Evolutionary conservation across 441 rosid species (phyloP).

Genomic region (Flueggea neowawraea): DNA sequence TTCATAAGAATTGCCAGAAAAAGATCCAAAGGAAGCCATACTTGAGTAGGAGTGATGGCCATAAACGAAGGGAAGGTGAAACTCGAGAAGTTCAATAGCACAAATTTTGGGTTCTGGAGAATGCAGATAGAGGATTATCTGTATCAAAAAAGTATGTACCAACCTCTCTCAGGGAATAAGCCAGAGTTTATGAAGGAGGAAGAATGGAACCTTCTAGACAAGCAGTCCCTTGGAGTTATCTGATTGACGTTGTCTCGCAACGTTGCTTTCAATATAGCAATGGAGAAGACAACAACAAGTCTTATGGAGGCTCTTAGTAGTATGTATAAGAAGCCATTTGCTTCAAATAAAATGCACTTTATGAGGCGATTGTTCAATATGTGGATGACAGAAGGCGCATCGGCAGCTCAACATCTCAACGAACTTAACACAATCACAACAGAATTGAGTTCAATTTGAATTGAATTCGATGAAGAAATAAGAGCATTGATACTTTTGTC

Average conservation of each 20-base stretch:
- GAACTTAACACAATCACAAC: constrained; percentile 2
- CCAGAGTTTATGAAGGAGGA: neutral
- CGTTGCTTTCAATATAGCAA: no score
- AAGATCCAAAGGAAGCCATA: neutral
- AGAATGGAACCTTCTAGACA: neutral
- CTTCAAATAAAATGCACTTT: neutral
- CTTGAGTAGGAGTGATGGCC: neutral
- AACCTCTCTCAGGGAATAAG: neutral
- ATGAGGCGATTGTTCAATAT: constrained; percentile 5
- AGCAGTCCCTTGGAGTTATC: constrained; percentile 1
- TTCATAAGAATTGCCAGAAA: no score
- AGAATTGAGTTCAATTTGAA: neutral
- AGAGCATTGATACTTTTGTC: no score
- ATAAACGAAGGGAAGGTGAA: neutral
- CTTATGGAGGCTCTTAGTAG: neutral
- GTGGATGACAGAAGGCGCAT: no score
- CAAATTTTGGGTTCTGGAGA: neutral
- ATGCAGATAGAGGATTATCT: neutral
- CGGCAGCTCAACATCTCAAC: no score
- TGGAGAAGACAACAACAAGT: neutral
- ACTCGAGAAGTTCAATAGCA: no score
- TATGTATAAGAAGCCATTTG: constrained; percentile 1
- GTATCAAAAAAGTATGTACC: neutral
- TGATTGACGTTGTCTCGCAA: neutral
- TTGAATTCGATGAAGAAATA: no score